Percentiles rank a stretch among this genome's conserved stretches.
These are phyloP conservation scores for Vaccinium macrocarpon DNA, from an alignment of 148 eudicot genomes.

Conservation along the genomic window DNA sequence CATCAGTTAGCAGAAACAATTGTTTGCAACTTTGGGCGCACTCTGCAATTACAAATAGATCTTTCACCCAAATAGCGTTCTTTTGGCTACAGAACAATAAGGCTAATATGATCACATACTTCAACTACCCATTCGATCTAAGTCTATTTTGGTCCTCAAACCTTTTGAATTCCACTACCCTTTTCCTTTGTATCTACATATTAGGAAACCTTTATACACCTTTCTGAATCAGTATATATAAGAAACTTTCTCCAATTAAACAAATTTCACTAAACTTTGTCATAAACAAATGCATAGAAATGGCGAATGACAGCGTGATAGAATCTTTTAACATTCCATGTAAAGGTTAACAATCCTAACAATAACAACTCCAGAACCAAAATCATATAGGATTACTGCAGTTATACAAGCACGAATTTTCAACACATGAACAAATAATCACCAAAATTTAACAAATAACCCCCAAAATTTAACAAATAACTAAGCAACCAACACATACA, in stretches of 20 bases:
- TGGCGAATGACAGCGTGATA: neutral
- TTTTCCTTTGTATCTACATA: neutral
- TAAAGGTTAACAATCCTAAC: neutral
- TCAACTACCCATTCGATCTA: neutral
- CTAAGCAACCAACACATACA: too few species aligned
- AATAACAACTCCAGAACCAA: neutral
- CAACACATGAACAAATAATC: too few species aligned
- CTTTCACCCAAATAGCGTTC: neutral
- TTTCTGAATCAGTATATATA: neutral
- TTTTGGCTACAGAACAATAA: neutral
- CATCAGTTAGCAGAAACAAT: neutral
- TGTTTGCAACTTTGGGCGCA: neutral
- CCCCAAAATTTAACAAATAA: too few species aligned
- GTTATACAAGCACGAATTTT: neutral
- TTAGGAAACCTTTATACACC: neutral
- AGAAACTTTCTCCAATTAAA: neutral
- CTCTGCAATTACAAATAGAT: neutral
- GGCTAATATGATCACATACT: neutral
- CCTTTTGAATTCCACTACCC: neutral
- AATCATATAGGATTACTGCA: constrained; percentile 4
- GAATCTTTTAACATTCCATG: neutral
- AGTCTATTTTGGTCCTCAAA: neutral
- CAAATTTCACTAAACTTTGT: neutral
- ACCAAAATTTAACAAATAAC: too few species aligned
- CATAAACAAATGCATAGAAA: neutral